A percentile compares a stretch with the other conserved stretches of the same genome.
Evolutionary conservation across 2,329 filamentous ascomycete species (phyloP).

Genomic region (Xylariomycetidae sp.): DNA sequence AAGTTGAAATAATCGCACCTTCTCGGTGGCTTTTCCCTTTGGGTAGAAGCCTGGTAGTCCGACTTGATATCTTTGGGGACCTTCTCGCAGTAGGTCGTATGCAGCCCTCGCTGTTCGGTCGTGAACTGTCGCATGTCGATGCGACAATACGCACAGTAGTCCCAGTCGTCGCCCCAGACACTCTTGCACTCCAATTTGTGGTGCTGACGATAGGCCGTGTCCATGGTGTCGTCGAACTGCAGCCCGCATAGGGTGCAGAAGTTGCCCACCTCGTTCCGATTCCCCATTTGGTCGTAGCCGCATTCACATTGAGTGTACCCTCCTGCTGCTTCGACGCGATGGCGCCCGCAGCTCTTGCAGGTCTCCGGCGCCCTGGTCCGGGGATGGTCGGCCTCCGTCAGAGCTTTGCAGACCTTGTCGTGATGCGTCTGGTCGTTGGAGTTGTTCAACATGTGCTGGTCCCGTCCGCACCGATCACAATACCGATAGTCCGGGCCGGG

Average conservation of each 20-base stretch:
- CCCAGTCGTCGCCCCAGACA: conserved; percentile 3
- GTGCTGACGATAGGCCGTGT: conserved; percentile 7
- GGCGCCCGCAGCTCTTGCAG: conserved; percentile 8
- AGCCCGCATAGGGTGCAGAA: conserved; percentile 9
- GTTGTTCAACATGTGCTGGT: conserved; percentile 5
- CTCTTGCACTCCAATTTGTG: conserved; percentile 5
- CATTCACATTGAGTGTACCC: no score
- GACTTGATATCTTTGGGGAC: conserved; percentile 1
- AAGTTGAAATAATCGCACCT: conserved; percentile 1
- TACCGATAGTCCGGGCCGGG: conserved; percentile 1
- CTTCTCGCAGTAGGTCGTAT: conserved; percentile 4
- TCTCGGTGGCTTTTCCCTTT: background rate
- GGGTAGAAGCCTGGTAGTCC: no score
- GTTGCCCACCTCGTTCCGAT: background rate
- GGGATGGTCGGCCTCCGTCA: background rate
- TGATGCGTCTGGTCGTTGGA: conserved; percentile 7
- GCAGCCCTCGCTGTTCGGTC: background rate
- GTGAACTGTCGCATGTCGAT: conserved; percentile 3
- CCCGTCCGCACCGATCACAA: conserved; percentile 14
- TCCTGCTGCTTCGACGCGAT: background rate
- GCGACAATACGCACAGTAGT: conserved; percentile 11
- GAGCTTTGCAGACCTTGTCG: background rate
- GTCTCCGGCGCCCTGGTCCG: background rate
- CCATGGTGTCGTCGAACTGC: conserved; percentile 9
- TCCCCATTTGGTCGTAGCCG: background rate